Evolutionary conservation across 1,284 basidiomycete genomes (phyloP), one percentile per base, ranked within the genome.

Genomic region (Blastosporella zonata): DNA sequence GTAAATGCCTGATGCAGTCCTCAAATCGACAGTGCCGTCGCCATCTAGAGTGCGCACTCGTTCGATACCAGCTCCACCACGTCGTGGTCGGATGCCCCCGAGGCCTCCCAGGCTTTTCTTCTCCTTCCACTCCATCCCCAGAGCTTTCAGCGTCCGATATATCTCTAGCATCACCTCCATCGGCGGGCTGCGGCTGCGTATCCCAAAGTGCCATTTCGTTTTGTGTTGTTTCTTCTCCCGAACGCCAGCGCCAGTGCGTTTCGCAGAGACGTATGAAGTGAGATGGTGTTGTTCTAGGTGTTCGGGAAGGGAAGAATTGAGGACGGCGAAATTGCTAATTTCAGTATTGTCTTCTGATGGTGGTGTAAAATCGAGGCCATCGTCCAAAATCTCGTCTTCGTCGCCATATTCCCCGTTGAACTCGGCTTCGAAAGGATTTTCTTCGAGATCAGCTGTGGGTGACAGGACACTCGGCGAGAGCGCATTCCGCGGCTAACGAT

Each of bases 111-210:
- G 66, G 54, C 79, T 79, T 57, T 74, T 76, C 73, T 90, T 90
- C 72, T 88, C 84, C 65, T 88, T 87, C 95, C 96, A 99, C 68
- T 99, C 93, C 93, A 99, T 97, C 15, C 90, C 92, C n/a, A 99
- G 74, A 48, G 84, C 75, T 68, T 90, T 89, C 49, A 99, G 71
- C 46, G 95, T 97, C 54, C 92, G 78, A 71, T 99, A 99, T 49
- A 99, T 97, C 75, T 98, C 96, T 20, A 97, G 74, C 95, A 99
- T 97, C 37, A 99, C 96, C 67, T 98, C 96, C 93, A 98, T 97
- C 17, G 96, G 96, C 37, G 94, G 93, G 51, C 89, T 93, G 49
- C 94, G 80, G 57, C 91, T 94, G 29, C 96, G 81, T 37, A 99
- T 99, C 4, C 97, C 96, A 64, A 98, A 99, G 67, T 99, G 97